Evolutionary conservation across 208 protist species (phyloP), one percentile per base, ranked within the genome.

Genomic region (Trypanosoma rangeli): DNA sequence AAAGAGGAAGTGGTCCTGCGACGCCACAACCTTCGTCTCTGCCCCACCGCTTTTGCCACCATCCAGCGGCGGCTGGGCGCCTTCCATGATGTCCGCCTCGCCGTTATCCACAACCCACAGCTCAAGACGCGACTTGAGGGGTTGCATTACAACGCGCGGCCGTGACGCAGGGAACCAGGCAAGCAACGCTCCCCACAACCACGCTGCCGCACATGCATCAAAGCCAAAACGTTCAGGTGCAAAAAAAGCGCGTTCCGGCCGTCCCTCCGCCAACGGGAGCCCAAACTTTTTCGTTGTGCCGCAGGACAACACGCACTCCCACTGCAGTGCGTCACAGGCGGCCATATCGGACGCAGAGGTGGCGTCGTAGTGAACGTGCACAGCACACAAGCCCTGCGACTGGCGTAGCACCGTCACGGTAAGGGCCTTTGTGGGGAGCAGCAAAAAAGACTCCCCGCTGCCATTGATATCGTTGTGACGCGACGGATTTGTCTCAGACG

Each of bases 401-500:
- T 83, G 79, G 3, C 83, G 83, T 20, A 87, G 73, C 31, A 85
- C 74, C 24, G 83, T 85, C n/a, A 70, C 71, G 18, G 44, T 54
- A 18, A 87, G 60, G 20, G 79, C 76, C 61, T 83, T 84, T 44
- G 79, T 65, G n/a, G 78, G 52, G 37, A 87, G 24, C 24, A 73
- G 64, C 31, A 87, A 28, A 37, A 52, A 48, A 48, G 71, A 68
- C 20, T 57, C 58, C 18, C 24, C 33, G 15, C 26, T 42, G n/a
- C 39, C 35, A n/a, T n/a, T n/a, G n/a, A n/a, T n/a, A 15, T 37
- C 55, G 37, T 65, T 39, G 0, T 22, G 15, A 26, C 12, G 39
- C 24, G 35, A 29, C 20, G 39, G 8, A 13, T 48, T 31, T 52
- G 52, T 26, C 16, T 70, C 54, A 4, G 3, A 35, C 7, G 42